phyloP scores from a whole-genome alignment of 371 early-diverging fungal species.

The Globomyces sp. region DNA sequence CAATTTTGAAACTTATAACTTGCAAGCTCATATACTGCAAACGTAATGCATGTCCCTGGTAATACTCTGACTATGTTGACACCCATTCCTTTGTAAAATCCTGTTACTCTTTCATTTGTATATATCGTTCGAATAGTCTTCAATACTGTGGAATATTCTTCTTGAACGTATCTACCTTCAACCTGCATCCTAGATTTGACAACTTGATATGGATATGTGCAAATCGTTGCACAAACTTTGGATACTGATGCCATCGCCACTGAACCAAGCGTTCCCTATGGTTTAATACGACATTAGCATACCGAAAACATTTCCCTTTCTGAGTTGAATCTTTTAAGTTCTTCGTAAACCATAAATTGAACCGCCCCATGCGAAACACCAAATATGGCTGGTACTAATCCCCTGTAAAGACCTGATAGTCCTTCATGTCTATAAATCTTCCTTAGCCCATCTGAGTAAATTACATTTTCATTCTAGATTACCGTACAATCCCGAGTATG shows the following conservation, averaged over 20 bases:
- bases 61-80: slow-evolving; percentile 86
- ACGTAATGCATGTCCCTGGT: slow-evolving; percentile 94
- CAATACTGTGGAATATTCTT: slow-evolving; percentile 62
- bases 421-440: slow-evolving; percentile 75
- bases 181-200: slow-evolving; percentile 81
- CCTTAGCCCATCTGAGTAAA: slow-evolving; percentile 56
- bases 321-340: slow-evolving; percentile 63
- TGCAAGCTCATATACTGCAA: slow-evolving; percentile 89
- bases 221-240: slow-evolving; percentile 81
- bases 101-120: slow-evolving; percentile 70
- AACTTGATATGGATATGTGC: slow-evolving; percentile 96
- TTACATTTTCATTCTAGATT: background rate
- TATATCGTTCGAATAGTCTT: slow-evolving; percentile 72
- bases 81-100: slow-evolving; percentile 95
- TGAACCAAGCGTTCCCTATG: slow-evolving; percentile 59
- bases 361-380: slow-evolving; percentile 93
- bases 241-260: slow-evolving; percentile 82
- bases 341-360: slow-evolving; percentile 96
- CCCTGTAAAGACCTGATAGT: slow-evolving; percentile 78
- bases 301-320: background rate
- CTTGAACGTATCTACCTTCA: slow-evolving; percentile 19
- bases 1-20: slow-evolving; percentile 57
- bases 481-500: slow-evolving; percentile 72
- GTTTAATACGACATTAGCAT: background rate
- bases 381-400: slow-evolving; percentile 83